Conservation (phyloP, 2,329 filamentous ascomycete species). For the Colletotrichum salicis region DNA sequence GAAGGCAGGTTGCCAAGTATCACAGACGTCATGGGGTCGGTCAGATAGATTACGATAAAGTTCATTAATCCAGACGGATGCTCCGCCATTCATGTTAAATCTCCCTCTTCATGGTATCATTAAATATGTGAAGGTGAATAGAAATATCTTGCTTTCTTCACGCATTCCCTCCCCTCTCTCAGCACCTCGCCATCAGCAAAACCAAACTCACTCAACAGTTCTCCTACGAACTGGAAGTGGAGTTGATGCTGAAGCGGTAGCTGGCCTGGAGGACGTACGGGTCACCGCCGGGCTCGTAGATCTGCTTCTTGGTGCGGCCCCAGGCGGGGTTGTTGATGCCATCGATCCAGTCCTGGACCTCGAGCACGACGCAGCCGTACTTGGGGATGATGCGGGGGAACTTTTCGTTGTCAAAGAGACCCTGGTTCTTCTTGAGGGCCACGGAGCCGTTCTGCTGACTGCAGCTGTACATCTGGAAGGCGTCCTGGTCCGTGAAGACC, state of each 20-base stretch:
- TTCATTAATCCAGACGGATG: slow-evolving; percentile 3
- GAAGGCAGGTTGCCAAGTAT: too few relatives aligned
- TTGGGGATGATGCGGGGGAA: slow-evolving; percentile 73
- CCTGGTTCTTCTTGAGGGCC: slow-evolving; percentile 77
- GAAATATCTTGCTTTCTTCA: neutral
- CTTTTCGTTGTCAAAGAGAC: slow-evolving; percentile 62
- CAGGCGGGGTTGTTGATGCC: slow-evolving; percentile 92
- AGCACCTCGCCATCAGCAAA: neutral
- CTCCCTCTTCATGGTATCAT: slow-evolving; percentile 22
- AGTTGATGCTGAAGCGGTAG: slow-evolving; percentile 67
- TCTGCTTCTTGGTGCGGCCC: slow-evolving; percentile 72
- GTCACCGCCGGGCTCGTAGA: slow-evolving; percentile 68
- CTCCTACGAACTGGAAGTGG: slow-evolving; percentile 19
- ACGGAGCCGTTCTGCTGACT: slow-evolving; percentile 77
- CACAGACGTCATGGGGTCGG: neutral
- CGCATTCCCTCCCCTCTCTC: neutral
- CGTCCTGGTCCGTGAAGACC: slow-evolving; percentile 84
- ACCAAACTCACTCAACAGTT: neutral
- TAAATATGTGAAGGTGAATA: slow-evolving; percentile 6
- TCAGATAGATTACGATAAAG: neutral
- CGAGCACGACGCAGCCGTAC: slow-evolving; percentile 89
- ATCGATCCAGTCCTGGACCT: slow-evolving; percentile 94
- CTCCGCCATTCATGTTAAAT: neutral
- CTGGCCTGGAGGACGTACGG: slow-evolving; percentile 72
- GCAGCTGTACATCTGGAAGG: slow-evolving; percentile 90